These are phyloP conservation scores for Coccomyxa sp. DNA, from an alignment of 139 green algal species.

Conservation along the genomic window DNA sequence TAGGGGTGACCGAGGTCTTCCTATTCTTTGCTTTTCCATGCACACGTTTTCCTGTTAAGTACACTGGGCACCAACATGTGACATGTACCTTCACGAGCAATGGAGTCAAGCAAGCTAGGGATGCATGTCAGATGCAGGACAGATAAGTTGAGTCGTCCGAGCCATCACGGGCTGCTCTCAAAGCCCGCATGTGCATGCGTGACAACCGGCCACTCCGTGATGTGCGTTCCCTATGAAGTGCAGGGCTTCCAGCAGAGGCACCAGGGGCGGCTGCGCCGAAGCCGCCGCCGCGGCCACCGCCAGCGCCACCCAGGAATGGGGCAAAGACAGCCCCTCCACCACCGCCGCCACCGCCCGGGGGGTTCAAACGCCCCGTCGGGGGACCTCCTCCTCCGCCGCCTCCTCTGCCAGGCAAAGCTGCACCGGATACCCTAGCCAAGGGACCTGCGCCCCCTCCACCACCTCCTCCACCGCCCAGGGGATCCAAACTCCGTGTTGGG, in stretches of 20 bases:
- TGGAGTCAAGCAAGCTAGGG: too few species aligned
- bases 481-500: background rate
- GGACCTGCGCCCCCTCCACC: background rate
- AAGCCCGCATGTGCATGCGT: too few species aligned
- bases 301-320: background rate
- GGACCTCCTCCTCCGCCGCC: background rate
- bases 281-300: slow-evolving; percentile 14
- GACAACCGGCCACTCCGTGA: too few species aligned
- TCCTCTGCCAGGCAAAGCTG: background rate
- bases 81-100: too few species aligned
- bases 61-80: too few species aligned
- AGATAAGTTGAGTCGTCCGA: too few species aligned
- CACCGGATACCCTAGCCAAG: background rate
- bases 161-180: too few species aligned
- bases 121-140: too few species aligned
- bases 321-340: background rate
- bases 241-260: background rate
- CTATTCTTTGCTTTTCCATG: too few species aligned
- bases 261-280: background rate
- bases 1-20: background rate
- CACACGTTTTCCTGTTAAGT: too few species aligned
- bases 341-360: slow-evolving; percentile 12
- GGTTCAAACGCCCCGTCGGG: background rate
- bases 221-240: too few species aligned
- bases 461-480: background rate